phyloP scores from a whole-genome alignment of 2,329 filamentous ascomycete species.

The Plenodomus tracheiphilus region DNA sequence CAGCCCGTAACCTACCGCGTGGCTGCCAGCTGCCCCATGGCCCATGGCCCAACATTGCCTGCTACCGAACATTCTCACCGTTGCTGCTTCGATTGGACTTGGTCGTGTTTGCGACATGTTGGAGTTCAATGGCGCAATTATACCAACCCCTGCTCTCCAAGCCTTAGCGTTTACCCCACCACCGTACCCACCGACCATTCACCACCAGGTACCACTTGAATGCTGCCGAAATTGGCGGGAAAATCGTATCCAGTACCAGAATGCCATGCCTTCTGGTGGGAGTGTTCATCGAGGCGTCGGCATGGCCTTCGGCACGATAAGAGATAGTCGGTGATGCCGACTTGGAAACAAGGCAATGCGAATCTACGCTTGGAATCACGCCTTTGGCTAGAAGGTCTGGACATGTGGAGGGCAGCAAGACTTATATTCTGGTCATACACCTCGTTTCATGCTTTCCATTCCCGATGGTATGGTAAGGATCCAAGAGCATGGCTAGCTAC shows the following conservation, averaged over 20 bases:
- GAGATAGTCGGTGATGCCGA: constrained; percentile 11
- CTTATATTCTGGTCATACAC: neutral
- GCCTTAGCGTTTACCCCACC: constrained; percentile 6
- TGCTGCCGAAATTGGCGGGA: neutral
- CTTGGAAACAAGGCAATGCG: constrained; percentile 2
- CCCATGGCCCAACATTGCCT: too few species aligned
- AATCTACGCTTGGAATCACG: constrained; percentile 1
- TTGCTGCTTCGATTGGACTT: neutral
- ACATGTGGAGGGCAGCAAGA: neutral
- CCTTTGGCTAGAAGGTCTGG: neutral
- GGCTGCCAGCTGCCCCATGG: too few species aligned
- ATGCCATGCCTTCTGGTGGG: neutral
- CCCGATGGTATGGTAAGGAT: neutral
- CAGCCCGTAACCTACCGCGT: neutral
- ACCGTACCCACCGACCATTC: constrained; percentile 5
- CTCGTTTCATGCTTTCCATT: neutral
- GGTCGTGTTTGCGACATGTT: constrained; percentile 24
- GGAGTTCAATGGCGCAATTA: constrained; percentile 23
- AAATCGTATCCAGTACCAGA: neutral
- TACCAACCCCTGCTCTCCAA: constrained; percentile 8
- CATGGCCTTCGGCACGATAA: constrained; percentile 18
- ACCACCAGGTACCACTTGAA: constrained; percentile 1
- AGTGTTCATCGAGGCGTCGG: neutral
- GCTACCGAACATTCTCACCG: neutral
- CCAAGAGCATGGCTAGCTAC: constrained; percentile 8